Base-by-base conservation (phyloP, 2,329 filamentous ascomycete genomes). In the Pyrenochaeta sp. region DNA sequence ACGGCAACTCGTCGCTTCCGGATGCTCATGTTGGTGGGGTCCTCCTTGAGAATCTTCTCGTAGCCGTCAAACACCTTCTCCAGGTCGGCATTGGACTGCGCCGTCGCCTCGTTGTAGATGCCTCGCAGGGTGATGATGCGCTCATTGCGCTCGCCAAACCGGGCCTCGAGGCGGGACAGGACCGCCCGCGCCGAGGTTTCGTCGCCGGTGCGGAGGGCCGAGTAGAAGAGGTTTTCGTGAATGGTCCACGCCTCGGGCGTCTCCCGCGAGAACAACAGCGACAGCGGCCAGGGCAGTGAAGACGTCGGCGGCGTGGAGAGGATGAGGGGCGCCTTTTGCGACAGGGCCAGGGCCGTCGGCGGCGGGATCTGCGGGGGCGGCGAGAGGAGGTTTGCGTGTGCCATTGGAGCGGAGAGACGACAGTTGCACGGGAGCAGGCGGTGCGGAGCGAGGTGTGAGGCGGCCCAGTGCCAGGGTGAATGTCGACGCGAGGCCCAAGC, bases 121-220 rank as follows among this genome's bases (percentile, higher is more conserved):
- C 93, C 94, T 53, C 82, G 81, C 34, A 97, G 75, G 8, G 88
- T 91, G 81, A 93, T 87, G 36, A 97, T 81, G 55, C 90, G 86
- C 73, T 96, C 90, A 72, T 97, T 96, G 23, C 83, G 79, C 18
- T 81, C 77, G 18, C 93, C 92, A 68, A 99, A 99, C 35, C 94
- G 88, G 47, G 82, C 77, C 4, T 84, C 85, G 31, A 99, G 80
- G 49, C 86, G 83, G 62, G 89, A 83, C 24, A 97, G 80, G 65
- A 89, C 89, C 58, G 85, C 71, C 54, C 84, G 83, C 17, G 94
- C 94, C 17, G 89, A 83, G 53, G 83, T 76, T 60, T 95, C 87
- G 70, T 97, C 89, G 40, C 89, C 88, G 0, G 89, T 91, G 36
- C 89, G 87, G 24, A 99, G 81, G 63, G 89, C 94, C 20, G 90